phyloP scores from a whole-genome alignment of 441 rosid species.

The Isatis lusitanica region DNA sequence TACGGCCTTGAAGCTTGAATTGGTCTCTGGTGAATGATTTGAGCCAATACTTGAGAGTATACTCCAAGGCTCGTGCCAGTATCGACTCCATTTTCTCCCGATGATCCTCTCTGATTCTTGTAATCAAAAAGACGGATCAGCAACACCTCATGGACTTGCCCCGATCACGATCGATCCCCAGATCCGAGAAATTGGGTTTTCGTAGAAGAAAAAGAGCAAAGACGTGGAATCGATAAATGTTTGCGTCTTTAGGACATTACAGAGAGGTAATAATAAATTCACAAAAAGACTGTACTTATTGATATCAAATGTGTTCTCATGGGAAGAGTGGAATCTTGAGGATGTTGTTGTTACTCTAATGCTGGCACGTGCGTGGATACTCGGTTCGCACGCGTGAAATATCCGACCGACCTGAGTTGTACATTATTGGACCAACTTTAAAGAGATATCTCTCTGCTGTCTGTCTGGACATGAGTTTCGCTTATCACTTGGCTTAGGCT shows the following conservation, averaged over 20 bases:
- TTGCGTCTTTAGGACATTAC: conserved; percentile 19
- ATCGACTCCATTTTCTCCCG: conserved; percentile 76
- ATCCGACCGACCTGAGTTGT: conserved; percentile 12
- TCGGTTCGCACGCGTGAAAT: conserved; percentile 24
- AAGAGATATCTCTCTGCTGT: background rate
- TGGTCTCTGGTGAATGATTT: conserved; percentile 97
- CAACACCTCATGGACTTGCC: conserved; percentile 7
- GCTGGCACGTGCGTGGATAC: conserved; percentile 21
- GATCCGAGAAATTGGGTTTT: conserved; percentile 33
- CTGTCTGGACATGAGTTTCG: background rate
- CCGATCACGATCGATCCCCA: conserved; percentile 15
- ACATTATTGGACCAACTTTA: background rate
- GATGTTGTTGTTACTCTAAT: conserved; percentile 12
- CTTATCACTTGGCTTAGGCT: too few relatives aligned
- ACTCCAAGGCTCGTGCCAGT: conserved; percentile 91
- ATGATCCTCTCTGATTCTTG: conserved; percentile 26
- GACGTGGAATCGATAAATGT: conserved; percentile 35
- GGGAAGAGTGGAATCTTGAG: conserved; percentile 15
- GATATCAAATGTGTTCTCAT: conserved; percentile 13
- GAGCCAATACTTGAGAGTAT: conserved; percentile 99
- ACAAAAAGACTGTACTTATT: background rate
- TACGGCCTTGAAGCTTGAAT: conserved; percentile 91
- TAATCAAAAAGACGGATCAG: conserved; percentile 6
- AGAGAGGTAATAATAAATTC: background rate
- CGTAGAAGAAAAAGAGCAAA: conserved; percentile 26